phyloP scores from a whole-genome alignment of 805 yeast species.

The Starmera dryadoides region DNA sequence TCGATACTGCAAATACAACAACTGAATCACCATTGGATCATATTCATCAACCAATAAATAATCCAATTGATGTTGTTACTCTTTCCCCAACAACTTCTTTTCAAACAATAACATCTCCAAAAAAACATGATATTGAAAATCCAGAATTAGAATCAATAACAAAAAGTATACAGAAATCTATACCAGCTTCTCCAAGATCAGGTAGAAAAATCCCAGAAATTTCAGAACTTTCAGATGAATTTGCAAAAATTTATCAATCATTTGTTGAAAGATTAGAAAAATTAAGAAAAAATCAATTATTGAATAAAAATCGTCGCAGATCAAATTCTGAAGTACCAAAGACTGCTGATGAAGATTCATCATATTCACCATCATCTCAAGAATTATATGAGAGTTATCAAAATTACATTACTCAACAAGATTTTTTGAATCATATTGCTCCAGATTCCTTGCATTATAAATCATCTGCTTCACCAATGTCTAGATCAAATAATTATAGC shows the following conservation, averaged over 20 bases:
- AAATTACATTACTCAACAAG: neutral
- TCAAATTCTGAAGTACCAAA: neutral
- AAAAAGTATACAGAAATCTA: no score
- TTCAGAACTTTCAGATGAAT: conserved; percentile 1
- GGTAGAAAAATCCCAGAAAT: neutral
- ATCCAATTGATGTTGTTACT: no score
- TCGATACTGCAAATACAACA: no score
- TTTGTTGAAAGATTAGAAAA: conserved; percentile 2
- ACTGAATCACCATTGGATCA: neutral
- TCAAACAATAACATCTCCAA: neutral
- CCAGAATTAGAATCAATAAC: no score
- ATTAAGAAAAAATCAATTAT: neutral
- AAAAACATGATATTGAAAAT: no score
- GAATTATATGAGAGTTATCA: neutral
- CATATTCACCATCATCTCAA: no score
- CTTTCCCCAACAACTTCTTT: neutral
- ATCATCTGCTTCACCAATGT: no score
- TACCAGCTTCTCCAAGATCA: no score
- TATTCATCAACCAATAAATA: neutral
- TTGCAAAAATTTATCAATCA: conserved; percentile 1
- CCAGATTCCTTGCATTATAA: no score
- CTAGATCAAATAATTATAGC: no score
- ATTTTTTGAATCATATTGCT: neutral
- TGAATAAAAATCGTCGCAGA: neutral
- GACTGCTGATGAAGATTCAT: no score